Evolutionary conservation across 106 monocot genomes (phyloP).

Genomic region (Platanthera zijinensis): DNA sequence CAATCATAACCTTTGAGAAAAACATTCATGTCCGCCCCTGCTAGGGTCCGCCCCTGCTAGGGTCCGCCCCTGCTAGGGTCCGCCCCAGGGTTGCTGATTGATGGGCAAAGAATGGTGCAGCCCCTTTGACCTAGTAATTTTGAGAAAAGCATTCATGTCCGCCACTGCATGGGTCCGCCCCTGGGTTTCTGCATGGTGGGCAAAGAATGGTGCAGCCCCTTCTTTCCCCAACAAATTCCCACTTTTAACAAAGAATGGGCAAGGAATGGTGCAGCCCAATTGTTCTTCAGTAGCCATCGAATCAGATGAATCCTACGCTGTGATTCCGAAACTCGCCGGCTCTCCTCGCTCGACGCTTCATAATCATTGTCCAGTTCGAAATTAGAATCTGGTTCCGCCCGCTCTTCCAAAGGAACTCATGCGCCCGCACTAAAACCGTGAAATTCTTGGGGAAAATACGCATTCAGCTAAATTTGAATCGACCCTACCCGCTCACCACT

Average conservation of each 20-base stretch:
- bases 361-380: constrained; percentile 11
- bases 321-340: not conserved
- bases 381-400: constrained; percentile 5
- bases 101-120: no score
- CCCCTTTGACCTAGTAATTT: no score
- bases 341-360: constrained; percentile 2
- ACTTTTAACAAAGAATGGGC: constrained; percentile 1
- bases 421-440: not conserved
- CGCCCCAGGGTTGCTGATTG: no score
- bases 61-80: no score
- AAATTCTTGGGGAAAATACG: constrained; percentile 17
- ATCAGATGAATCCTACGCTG: not conserved
- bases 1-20: no score
- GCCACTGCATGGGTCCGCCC: no score
- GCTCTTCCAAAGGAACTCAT: constrained; percentile 7
- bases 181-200: no score
- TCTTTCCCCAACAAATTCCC: not conserved
- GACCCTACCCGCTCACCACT: not conserved
- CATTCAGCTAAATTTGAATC: constrained; percentile 46
- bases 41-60: no score
- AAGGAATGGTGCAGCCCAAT: no score
- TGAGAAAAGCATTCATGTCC: no score
- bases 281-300: not conserved
- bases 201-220: no score
- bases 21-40: no score